Evolutionary conservation across 805 yeast genomes (phyloP).

Genomic region (Yamadazyma sp.): DNA sequence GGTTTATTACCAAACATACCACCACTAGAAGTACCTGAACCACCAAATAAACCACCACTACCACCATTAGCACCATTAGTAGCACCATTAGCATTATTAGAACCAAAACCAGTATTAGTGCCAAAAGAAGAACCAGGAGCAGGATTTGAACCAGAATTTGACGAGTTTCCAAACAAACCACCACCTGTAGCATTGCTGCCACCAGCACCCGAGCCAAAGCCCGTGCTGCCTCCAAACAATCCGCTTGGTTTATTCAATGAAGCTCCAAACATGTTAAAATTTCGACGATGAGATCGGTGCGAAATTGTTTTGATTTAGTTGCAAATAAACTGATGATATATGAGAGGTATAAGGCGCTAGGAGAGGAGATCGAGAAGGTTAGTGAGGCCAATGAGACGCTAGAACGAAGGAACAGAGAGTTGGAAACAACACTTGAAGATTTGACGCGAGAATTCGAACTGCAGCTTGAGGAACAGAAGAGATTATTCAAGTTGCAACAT

Average conservation of each 20-base stretch:
- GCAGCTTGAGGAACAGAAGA: constrained; percentile 10
- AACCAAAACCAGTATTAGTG: constrained; percentile 7
- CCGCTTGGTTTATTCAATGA: constrained; percentile 8
- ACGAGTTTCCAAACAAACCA: constrained; percentile 11
- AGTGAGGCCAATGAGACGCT: no score
- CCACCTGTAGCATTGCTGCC: constrained; percentile 2
- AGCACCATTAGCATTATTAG: constrained; percentile 9
- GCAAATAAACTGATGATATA: not conserved
- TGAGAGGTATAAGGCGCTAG: not conserved
- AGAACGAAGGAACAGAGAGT: no score
- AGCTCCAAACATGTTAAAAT: constrained; percentile 1
- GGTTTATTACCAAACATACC: constrained; percentile 12
- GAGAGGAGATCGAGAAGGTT: not conserved
- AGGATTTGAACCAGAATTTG: constrained; percentile 3
- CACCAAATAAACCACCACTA: constrained; percentile 23
- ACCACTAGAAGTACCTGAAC: constrained; percentile 9
- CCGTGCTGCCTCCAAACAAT: constrained; percentile 18
- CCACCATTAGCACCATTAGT: constrained; percentile 12
- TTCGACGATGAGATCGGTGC: not conserved
- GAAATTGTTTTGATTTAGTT: not conserved
- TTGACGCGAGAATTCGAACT: constrained; percentile 3
- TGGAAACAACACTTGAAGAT: constrained; percentile 1
- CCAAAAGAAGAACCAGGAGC: constrained; percentile 10
- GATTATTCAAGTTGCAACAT: constrained; percentile 10
- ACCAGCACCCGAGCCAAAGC: not conserved